phyloP scores from a whole-genome alignment of 495 filamentous ascomycete species.

The Daldinia concentrica region DNA sequence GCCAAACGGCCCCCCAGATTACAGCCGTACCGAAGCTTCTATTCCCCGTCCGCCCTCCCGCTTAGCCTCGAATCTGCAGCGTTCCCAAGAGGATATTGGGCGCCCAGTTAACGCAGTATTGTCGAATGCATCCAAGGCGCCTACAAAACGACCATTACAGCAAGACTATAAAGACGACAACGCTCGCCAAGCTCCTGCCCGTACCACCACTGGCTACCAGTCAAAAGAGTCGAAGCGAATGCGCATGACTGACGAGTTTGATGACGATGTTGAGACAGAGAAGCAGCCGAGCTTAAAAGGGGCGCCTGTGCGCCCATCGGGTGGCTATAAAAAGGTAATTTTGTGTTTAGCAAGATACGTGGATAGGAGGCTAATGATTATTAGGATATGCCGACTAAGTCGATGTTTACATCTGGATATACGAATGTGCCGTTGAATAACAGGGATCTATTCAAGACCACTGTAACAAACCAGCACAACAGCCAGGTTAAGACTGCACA shows the following conservation, averaged over 20 bases:
- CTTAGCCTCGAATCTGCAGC: conserved; percentile 52
- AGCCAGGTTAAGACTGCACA: conserved; percentile 69
- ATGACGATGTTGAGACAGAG: conserved; percentile 55
- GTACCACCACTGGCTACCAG: conserved; percentile 58
- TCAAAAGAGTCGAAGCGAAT: conserved; percentile 66
- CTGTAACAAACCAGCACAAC: conserved; percentile 61
- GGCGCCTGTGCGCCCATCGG: conserved; percentile 84
- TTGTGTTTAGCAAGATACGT: neutral
- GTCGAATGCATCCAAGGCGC: conserved; percentile 54
- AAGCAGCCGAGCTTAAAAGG: conserved; percentile 69
- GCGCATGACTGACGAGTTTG: conserved; percentile 65
- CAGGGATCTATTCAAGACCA: conserved; percentile 58
- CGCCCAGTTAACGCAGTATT: conserved; percentile 57
- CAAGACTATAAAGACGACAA: conserved; percentile 61
- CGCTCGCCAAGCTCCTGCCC: conserved; percentile 48
- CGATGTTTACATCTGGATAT: conserved; percentile 71
- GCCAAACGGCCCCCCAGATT: conserved; percentile 59
- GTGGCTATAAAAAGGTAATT: conserved; percentile 76
- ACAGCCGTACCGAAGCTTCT: conserved; percentile 46
- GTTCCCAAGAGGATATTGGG: conserved; percentile 51
- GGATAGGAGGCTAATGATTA: conserved; percentile 13
- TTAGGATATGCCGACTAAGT: conserved; percentile 68
- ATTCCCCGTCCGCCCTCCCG: conserved; percentile 54
- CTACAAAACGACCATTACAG: conserved; percentile 60
- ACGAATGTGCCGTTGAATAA: conserved; percentile 55